phyloP scores from a whole-genome alignment of 2,329 filamentous ascomycete genomes.

The Lizonia empirigonia region DNA sequence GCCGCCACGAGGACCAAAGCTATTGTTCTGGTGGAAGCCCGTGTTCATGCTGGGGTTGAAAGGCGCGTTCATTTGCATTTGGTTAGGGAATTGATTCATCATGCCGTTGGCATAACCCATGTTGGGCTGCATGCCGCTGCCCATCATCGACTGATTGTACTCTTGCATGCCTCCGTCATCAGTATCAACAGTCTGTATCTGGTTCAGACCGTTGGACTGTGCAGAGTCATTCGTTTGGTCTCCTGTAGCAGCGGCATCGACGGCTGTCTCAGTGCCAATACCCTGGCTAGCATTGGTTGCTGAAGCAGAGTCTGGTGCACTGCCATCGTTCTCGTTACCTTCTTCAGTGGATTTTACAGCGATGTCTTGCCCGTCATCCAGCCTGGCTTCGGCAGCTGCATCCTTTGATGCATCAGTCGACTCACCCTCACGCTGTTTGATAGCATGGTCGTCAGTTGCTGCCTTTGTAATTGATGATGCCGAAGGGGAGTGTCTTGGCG shows the following conservation, averaged over 20 bases:
- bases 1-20: conserved; percentile 54
- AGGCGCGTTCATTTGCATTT: conserved; percentile 51
- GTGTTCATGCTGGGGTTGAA: conserved; percentile 48
- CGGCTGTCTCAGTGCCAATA: conserved; percentile 16
- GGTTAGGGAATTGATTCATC: conserved; percentile 60
- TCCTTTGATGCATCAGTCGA: conserved; percentile 38
- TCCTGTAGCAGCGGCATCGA: conserved; percentile 25
- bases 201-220: conserved; percentile 33
- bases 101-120: conserved; percentile 34
- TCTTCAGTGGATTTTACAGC: conserved; percentile 33
- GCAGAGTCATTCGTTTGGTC: conserved; percentile 20
- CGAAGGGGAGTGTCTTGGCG: conserved; percentile 18
- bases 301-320: conserved; percentile 6
- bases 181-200: conserved; percentile 44
- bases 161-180: conserved; percentile 29
- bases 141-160: conserved; percentile 39
- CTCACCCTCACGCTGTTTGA: conserved; percentile 39
- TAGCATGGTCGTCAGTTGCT: conserved; percentile 34
- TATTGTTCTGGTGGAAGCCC: conserved; percentile 46
- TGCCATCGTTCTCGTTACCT: conserved; percentile 36
- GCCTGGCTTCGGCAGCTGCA: conserved; percentile 41
- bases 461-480: conserved; percentile 2
- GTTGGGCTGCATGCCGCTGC: conserved; percentile 34
- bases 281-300: conserved; percentile 6
- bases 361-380: conserved; percentile 33